These are phyloP conservation scores for Neostapfia colusana DNA, from an alignment of 176 grass and related monocot species.

Conservation along the genomic window DNA sequence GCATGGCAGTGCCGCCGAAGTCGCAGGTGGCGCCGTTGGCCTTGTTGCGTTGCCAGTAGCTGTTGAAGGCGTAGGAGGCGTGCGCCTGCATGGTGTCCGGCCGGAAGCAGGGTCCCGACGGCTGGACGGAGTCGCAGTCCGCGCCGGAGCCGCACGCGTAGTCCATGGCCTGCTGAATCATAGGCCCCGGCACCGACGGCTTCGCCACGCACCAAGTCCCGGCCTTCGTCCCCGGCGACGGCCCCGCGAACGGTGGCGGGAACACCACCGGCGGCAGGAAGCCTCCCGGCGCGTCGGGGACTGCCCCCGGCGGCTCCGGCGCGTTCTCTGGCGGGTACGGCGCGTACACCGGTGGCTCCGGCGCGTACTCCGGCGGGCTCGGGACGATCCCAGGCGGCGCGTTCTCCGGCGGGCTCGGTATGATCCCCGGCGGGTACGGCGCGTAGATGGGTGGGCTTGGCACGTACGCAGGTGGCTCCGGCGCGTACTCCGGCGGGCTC, in stretches of 20 bases:
- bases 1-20: constrained; percentile 83
- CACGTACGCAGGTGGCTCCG: constrained; percentile 37
- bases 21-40: constrained; percentile 82
- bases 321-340: constrained; percentile 10
- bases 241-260: constrained; percentile 47
- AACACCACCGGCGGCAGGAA: constrained; percentile 76
- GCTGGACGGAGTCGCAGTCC: constrained; percentile 66
- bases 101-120: constrained; percentile 57
- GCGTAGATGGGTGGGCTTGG: constrained; percentile 42
- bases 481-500: constrained; percentile 25
- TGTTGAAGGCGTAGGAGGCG: constrained; percentile 91
- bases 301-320: constrained; percentile 20
- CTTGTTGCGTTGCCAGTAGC: constrained; percentile 83
- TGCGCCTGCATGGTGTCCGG: constrained; percentile 71
- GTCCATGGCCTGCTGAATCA: constrained; percentile 88
- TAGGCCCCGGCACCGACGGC: constrained; percentile 63
- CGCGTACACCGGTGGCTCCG: constrained; percentile 6
- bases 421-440: constrained; percentile 25
- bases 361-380: constrained; percentile 27
- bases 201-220: constrained; percentile 81
- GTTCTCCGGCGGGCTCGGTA: constrained; percentile 44
- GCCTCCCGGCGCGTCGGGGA: not conserved
- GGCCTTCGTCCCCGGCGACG: constrained; percentile 3
- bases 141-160: constrained; percentile 76
- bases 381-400: constrained; percentile 28